Percentiles rank a stretch among this genome's conserved stretches.
Evolutionary conservation across 305 asterid genomes (phyloP).

Genomic region (Rubia tinctorum): DNA sequence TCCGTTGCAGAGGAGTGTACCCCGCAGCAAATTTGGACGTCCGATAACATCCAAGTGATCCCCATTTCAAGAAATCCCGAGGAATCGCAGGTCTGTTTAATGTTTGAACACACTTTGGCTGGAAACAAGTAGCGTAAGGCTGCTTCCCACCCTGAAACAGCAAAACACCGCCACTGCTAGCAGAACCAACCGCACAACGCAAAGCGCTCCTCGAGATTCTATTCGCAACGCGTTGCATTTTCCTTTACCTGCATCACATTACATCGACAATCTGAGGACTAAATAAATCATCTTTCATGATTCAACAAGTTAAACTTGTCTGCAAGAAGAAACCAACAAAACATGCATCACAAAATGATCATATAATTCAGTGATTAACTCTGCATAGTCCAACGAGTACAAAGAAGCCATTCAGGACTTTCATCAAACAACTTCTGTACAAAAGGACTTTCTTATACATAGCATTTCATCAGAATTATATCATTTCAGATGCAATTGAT

Average conservation of each 20-base stretch:
- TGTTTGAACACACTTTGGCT: constrained; percentile 28
- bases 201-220: constrained; percentile 44
- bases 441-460: background rate
- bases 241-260: constrained; percentile 28
- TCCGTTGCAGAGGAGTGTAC: constrained; percentile 61
- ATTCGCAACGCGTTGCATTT: constrained; percentile 44
- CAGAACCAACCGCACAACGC: constrained; percentile 27
- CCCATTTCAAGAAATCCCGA: constrained; percentile 36
- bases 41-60: constrained; percentile 46
- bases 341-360: background rate
- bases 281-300: background rate
- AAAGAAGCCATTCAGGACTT: constrained; percentile 10
- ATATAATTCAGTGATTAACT: background rate
- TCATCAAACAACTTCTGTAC: constrained; percentile 16
- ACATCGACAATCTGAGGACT: constrained; percentile 1
- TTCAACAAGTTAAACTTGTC: background rate
- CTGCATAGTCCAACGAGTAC: background rate
- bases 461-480: background rate
- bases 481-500: background rate
- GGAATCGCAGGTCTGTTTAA: constrained; percentile 31
- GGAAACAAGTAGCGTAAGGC: constrained; percentile 25
- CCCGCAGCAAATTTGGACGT: constrained; percentile 73
- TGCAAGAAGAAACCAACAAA: background rate
- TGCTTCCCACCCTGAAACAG: constrained; percentile 30
- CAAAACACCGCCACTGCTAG: constrained; percentile 20